phyloP scores from a whole-genome alignment of 176 grass and related monocot genomes.

The Themeda triandra region DNA sequence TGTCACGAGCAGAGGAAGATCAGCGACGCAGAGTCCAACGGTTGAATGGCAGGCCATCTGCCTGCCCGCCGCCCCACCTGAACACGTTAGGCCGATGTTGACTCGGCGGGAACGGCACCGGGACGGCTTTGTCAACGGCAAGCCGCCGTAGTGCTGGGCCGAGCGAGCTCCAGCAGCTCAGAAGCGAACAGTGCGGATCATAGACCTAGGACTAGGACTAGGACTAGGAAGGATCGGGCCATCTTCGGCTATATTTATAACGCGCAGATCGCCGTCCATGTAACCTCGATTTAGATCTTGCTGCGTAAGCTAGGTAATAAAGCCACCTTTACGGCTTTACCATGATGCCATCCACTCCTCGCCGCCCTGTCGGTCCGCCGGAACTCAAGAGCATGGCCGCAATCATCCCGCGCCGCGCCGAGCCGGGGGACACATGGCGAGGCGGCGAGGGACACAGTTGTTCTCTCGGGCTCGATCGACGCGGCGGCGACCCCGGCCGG shows the following conservation, averaged over 20 bases:
- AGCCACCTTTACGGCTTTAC: neutral
- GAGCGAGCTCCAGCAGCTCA: neutral
- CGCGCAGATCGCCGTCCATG: neutral
- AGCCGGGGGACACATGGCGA: neutral
- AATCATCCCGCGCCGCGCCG: neutral
- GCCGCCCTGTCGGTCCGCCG: too few species aligned
- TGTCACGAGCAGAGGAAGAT: neutral
- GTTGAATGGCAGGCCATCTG: constrained; percentile 7
- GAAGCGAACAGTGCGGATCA: neutral
- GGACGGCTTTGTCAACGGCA: neutral
- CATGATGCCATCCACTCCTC: neutral
- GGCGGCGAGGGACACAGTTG: neutral
- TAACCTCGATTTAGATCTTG: neutral
- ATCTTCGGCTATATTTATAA: neutral
- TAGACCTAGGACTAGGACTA: too few species aligned
- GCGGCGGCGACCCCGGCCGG: neutral
- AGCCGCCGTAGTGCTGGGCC: neutral
- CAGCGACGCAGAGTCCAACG: neutral
- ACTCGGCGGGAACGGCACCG: too few species aligned
- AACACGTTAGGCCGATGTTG: constrained; percentile 14
- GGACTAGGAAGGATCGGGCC: neutral
- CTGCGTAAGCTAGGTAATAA: neutral
- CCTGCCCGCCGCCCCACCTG: neutral
- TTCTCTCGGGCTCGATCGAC: neutral
- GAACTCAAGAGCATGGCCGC: neutral